These are phyloP conservation scores for Edaphochlamys debaryana DNA, from an alignment of 139 green algal genomes.

Conservation along the genomic window DNA sequence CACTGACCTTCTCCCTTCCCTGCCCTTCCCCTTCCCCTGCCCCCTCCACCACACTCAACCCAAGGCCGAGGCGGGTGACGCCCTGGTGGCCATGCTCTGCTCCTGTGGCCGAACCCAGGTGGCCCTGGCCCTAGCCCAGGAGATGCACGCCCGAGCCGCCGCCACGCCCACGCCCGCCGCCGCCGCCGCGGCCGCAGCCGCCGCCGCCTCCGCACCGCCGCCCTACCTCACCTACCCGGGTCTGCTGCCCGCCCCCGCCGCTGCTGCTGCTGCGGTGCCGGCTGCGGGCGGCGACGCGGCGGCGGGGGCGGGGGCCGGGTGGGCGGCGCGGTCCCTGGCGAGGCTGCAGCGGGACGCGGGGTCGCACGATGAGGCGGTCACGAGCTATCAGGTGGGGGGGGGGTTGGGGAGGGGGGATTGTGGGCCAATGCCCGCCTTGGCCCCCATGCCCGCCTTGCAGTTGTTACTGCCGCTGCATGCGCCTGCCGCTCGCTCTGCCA, in stretches of 20 bases:
- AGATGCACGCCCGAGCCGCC: conserved; percentile 24
- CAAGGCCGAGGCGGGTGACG: conserved; percentile 59
- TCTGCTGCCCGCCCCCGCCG: background rate
- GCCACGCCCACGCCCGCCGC: background rate
- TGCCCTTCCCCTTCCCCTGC: too few species aligned
- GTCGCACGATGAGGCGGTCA: conserved; percentile 1
- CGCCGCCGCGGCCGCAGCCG: background rate
- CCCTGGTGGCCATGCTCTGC: conserved; percentile 58
- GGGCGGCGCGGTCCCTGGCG: conserved; percentile 39
- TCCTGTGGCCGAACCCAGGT: conserved; percentile 24
- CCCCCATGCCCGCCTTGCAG: too few species aligned
- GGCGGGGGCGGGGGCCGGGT: background rate
- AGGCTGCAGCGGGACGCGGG: conserved; percentile 22
- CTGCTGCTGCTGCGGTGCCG: background rate
- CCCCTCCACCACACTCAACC: too few species aligned
- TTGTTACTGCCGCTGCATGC: too few species aligned
- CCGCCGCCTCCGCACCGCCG: background rate
- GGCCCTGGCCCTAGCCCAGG: conserved; percentile 54
- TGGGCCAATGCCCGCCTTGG: background rate
- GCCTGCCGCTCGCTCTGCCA: too few species aligned
- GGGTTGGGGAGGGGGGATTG: background rate
- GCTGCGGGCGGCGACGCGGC: background rate
- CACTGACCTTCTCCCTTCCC: too few species aligned
- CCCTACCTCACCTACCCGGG: background rate
- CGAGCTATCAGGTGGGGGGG: conserved; percentile 32